phyloP scores from a whole-genome alignment of 306 rosid species.

The Dryas alaskensis region DNA sequence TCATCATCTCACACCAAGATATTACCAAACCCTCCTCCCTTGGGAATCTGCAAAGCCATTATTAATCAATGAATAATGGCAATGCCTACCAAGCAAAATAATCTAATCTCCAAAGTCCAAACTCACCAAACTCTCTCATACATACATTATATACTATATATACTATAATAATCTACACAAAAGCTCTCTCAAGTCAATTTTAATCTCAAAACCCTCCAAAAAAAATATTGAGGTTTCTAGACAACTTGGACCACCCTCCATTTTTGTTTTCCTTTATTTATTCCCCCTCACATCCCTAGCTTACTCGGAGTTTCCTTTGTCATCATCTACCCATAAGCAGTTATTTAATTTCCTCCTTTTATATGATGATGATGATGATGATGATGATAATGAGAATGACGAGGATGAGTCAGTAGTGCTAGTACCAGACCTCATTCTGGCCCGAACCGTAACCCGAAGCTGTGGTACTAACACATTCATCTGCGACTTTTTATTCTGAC shows the following conservation, averaged over 20 bases:
- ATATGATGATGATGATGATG: slow-evolving; percentile 51
- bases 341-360: slow-evolving; percentile 82
- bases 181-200: slow-evolving; percentile 43
- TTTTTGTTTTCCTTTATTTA: slow-evolving; percentile 16
- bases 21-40: slow-evolving; percentile 51
- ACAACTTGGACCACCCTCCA: slow-evolving; percentile 53
- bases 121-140: slow-evolving; percentile 55
- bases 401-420: slow-evolving; percentile 33
- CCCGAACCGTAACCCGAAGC: slow-evolving; percentile 55
- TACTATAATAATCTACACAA: slow-evolving; percentile 47
- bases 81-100: slow-evolving; percentile 43
- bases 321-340: slow-evolving; percentile 71
- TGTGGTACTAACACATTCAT: slow-evolving; percentile 55
- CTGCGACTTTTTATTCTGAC: slow-evolving; percentile 34
- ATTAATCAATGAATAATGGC: slow-evolving; percentile 51
- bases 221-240: slow-evolving; percentile 60
- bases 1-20: slow-evolving; percentile 17
- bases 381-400: slow-evolving; percentile 41
- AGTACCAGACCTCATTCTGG: slow-evolving; percentile 48
- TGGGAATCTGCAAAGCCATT: slow-evolving; percentile 86
- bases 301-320: slow-evolving; percentile 63
- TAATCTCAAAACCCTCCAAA: slow-evolving; percentile 51
- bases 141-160: slow-evolving; percentile 22
- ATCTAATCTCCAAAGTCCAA: slow-evolving; percentile 38
- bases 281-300: slow-evolving; percentile 4